Base-by-base conservation (phyloP, 441 rosid genomes). In the Gossypium trilobum region DNA sequence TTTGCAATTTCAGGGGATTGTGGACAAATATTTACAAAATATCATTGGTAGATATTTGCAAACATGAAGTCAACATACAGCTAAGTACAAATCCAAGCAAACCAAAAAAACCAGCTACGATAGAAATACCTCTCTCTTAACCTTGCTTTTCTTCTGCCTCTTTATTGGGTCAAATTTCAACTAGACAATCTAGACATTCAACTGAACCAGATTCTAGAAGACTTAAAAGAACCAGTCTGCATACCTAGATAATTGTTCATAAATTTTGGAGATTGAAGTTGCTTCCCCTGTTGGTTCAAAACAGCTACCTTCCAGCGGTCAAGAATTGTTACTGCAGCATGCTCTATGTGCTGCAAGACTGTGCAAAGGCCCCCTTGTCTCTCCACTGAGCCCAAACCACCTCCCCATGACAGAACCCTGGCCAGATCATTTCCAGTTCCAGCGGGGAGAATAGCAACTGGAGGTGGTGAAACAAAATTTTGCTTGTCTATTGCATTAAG, bases 351-450 rank as follows among this genome's bases (percentile, higher is more conserved):
- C 29, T 87, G 85, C 80, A 95, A 81, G 50, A 92, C 80, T 23
- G 89, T 86, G 75, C 83, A 89, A 48, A 95, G 90, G 62, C 99
- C 99, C 73, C 99, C 98, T 74, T 89, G 96, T 82, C 89, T 89
- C 88, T 89, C 96, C 63, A 91, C 86, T 70, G 95, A 81, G 44
- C 96, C 92, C 86, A 95, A 82, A 73, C 98, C 99, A 76, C 95
- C 92, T 75, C 97, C 98, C 98, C 98, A 95, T 36, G 89, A 88
- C 56, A 95, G 86, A 71, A 92, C 95, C 76, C 97, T 91, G 70
- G 98, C 93, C 63, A 95, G 85, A 87, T 95, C 99, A 87, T 95
- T 95, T 75, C 99, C 99, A 14, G 98, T 95, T 81, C 98, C 99
- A 66, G 99, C 97, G 59, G 99, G 97, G 55, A 95, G 95, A 79